Base-by-base conservation (phyloP, 257 asterid species). In the Salvia rosmarinus region DNA sequence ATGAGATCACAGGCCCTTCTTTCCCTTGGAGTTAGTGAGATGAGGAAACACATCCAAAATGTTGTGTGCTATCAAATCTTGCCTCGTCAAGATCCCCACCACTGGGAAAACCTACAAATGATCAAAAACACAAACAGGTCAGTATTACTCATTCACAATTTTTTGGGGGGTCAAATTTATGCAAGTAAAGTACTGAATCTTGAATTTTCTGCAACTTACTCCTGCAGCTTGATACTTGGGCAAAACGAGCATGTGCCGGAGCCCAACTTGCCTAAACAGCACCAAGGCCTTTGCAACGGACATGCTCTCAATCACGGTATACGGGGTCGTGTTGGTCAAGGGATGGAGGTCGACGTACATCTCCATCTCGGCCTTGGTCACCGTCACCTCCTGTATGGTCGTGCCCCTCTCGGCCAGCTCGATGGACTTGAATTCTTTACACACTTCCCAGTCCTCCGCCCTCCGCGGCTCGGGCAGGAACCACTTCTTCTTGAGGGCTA, bases 281-380 rank as follows among this genome's bases (percentile, higher is more conserved):
- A 86, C 89, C 92, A 90, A 28, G 6, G 94, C 97, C 85, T 90
- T 93, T 3, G 98, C 97, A 1, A 91, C 96, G 0, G 97, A 90
- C 81, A 87, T 76, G 77, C 82, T 93, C 65, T 93, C 98, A 0
- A 86, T 79, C 69, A 89, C 88, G 0, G 97, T 89, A 30, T 82
- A 79, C 0, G 97, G n/a, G 4, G 97, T 93, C 50, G 91, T 86
- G 54, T 93, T 93, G 66, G 92, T 90, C 13, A 92, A 74, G 7
- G 92, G 96, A 70, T 93, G 96, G 72, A 90, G 79, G 68, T 93
- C 97, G 13, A 90, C 87, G 34, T 81, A 93, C 94, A 93, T 86
- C 74, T 93, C 92, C 96, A 93, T 85, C 79, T 93, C 96, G 17
- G 77, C 82, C 43, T 82, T 81, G 12, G 85, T 81, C 73, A 88